phyloP scores from a whole-genome alignment of 257 asterid species.

The Lycium ferocissimum region DNA sequence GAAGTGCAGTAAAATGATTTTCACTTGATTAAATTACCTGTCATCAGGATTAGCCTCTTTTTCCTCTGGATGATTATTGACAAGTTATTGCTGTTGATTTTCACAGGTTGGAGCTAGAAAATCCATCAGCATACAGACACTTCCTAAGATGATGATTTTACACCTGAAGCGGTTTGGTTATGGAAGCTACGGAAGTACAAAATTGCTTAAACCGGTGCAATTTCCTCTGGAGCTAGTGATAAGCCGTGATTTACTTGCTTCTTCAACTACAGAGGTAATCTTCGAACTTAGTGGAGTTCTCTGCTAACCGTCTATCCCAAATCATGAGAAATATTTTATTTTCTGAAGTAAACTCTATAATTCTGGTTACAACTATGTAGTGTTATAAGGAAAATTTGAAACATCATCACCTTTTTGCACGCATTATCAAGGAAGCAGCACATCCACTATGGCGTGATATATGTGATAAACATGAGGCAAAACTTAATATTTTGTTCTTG shows the following conservation, averaged over 20 bases:
- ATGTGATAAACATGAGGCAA: neutral
- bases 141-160: conserved; percentile 83
- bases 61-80: neutral
- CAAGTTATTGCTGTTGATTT: neutral
- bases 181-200: conserved; percentile 80
- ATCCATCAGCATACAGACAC: conserved; percentile 68
- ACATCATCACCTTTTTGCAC: neutral
- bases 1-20: conserved; percentile 21
- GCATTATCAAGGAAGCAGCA: neutral
- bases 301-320: neutral
- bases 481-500: neutral
- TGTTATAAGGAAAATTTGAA: conserved; percentile 1
- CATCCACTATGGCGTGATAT: neutral
- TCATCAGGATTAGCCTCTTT: neutral
- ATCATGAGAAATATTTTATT: neutral
- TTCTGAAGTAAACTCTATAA: neutral
- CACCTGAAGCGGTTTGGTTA: conserved; percentile 90
- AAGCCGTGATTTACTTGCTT: conserved; percentile 76
- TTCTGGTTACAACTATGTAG: neutral
- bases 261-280: conserved; percentile 73
- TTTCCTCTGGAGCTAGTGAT: conserved; percentile 78
- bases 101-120: conserved; percentile 81
- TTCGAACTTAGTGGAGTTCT: neutral
- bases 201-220: conserved; percentile 73
- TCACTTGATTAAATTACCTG: neutral